phyloP scores from a whole-genome alignment of 2,329 filamentous ascomycete species.

The Colletotrichum euphorbiae region DNA sequence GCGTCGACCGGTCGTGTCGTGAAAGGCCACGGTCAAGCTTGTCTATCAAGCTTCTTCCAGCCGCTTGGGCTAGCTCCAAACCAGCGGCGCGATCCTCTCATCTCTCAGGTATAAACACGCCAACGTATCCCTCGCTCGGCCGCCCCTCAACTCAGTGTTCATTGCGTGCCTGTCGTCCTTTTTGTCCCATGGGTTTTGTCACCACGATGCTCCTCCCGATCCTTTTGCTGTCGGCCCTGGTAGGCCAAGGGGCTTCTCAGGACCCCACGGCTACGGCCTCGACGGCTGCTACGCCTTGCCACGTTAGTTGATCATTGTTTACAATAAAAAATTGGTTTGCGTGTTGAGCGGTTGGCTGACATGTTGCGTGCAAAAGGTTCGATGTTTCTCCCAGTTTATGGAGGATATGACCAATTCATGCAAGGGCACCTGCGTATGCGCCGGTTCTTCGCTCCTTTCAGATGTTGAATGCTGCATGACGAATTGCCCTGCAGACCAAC shows the following conservation, averaged over 20 bases:
- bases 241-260: neutral
- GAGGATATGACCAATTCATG: constrained; percentile 3
- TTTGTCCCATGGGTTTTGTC: too few species aligned
- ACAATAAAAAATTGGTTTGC: neutral
- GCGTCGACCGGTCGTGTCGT: constrained; percentile 18
- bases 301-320: neutral
- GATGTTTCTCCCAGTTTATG: constrained; percentile 6
- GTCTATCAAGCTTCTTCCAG: neutral
- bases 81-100: constrained; percentile 14
- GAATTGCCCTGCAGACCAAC: neutral
- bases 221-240: constrained; percentile 1
- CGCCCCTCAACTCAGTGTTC: neutral
- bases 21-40: constrained; percentile 8
- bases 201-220: constrained; percentile 8
- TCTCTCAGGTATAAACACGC: constrained; percentile 2
- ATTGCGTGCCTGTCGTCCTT: neutral
- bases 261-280: neutral
- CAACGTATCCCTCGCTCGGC: neutral
- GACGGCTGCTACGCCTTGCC: neutral
- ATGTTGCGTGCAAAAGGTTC: neutral
- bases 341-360: neutral
- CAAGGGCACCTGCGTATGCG: neutral
- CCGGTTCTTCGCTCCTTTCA: neutral
- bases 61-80: constrained; percentile 16
- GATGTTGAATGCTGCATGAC: constrained; percentile 18